Percentiles rank a stretch among this genome's conserved stretches.
Conservation (phyloP, 148 eudicot genomes). For the Salicornia ramosissima region DNA sequence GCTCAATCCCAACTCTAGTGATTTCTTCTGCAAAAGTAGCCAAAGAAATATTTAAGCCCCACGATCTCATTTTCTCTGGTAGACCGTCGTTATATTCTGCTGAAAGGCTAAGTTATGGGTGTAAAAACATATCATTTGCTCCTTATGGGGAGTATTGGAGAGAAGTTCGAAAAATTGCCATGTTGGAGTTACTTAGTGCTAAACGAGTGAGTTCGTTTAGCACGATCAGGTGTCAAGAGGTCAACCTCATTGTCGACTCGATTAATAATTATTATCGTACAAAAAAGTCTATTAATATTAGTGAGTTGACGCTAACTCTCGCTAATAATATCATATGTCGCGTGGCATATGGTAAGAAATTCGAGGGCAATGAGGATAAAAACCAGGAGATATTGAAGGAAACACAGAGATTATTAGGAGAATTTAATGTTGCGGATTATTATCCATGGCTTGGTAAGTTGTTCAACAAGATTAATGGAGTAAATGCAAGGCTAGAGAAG, state of each 20-base stretch:
- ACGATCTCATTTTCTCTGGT: constrained; percentile 42
- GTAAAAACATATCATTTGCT: constrained; percentile 29
- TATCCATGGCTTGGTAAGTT: constrained; percentile 51
- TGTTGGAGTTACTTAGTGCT: constrained; percentile 32
- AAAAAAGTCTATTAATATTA: constrained; percentile 28
- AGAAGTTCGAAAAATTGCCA: constrained; percentile 35
- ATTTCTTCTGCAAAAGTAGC: constrained; percentile 48
- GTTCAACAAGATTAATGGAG: constrained; percentile 46
- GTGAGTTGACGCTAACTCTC: constrained; percentile 30
- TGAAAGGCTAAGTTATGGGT: constrained; percentile 32
- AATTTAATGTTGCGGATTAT: constrained; percentile 47
- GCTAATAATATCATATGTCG: constrained; percentile 42
- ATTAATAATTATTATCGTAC: constrained; percentile 8
- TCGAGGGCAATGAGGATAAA: constrained; percentile 11
- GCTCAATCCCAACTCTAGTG: constrained; percentile 45
- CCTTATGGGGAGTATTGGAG: constrained; percentile 52
- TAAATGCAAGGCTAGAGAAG: constrained; percentile 37
- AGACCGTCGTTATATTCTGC: constrained; percentile 36
- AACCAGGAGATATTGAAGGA: constrained; percentile 27
- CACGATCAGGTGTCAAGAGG: constrained; percentile 33
- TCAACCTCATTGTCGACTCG: constrained; percentile 27
- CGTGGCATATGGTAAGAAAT: constrained; percentile 36
- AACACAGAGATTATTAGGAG: constrained; percentile 36
- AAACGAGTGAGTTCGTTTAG: constrained; percentile 43
- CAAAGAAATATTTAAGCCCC: constrained; percentile 34